A percentile compares a stretch with the other conserved stretches of the same genome.
These are phyloP conservation scores for Marasmius fiardii DNA, from an alignment of 1,284 basidiomycete genomes.

Conservation along the genomic window DNA sequence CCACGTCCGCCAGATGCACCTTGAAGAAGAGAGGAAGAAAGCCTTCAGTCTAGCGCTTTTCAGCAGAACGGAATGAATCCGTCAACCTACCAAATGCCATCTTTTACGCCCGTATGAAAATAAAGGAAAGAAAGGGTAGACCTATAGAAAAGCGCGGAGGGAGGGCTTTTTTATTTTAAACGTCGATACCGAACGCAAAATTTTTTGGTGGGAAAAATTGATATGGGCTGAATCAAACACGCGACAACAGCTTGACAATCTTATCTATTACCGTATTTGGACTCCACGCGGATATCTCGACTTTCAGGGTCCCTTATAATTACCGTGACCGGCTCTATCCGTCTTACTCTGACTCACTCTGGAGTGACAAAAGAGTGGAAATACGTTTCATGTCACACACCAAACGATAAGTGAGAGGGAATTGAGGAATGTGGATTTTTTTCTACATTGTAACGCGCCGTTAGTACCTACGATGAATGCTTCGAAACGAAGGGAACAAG, in stretches of 20 bases:
- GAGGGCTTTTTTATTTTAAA: background rate
- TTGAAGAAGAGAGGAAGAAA: conserved; percentile 17
- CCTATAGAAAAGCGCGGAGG: background rate
- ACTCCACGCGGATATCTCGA: too few relatives aligned
- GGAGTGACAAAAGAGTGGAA: too few relatives aligned
- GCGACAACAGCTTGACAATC: background rate
- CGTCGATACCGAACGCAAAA: conserved; percentile 1
- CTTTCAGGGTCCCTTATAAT: too few relatives aligned
- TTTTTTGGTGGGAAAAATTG: conserved; percentile 5
- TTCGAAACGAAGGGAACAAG: too few relatives aligned
- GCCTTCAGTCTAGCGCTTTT: background rate
- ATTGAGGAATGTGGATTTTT: too few relatives aligned
- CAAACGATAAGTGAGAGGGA: too few relatives aligned
- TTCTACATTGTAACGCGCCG: too few relatives aligned
- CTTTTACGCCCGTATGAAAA: conserved; percentile 9
- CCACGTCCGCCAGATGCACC: conserved; percentile 54
- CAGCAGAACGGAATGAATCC: background rate
- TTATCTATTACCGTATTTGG: too few relatives aligned
- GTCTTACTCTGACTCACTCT: too few relatives aligned
- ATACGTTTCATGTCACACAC: too few relatives aligned
- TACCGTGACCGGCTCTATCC: too few relatives aligned
- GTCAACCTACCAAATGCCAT: conserved; percentile 23
- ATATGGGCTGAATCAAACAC: background rate
- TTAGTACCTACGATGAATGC: too few relatives aligned
- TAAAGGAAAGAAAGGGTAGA: conserved; percentile 1